These are phyloP conservation scores for Claviceps humidiphila DNA, from an alignment of 2,329 filamentous ascomycete species.

Conservation along the genomic window DNA sequence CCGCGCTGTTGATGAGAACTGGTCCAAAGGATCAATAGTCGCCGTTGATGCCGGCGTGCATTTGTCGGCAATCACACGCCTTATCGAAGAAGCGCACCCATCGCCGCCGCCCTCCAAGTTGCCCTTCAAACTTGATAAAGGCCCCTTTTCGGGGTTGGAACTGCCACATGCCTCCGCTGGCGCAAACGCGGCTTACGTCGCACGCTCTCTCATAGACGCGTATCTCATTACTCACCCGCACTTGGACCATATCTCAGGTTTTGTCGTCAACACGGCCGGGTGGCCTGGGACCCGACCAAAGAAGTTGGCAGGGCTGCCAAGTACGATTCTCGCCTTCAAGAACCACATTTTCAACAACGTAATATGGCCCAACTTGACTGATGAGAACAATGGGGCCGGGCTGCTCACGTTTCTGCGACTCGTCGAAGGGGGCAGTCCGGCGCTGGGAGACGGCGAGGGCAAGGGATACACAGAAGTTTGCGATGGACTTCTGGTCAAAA, in stretches of 20 bases:
- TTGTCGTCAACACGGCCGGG: constrained; percentile 86
- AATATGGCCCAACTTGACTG: constrained; percentile 94
- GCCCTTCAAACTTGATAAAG: constrained; percentile 45
- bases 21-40: constrained; percentile 70
- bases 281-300: constrained; percentile 73
- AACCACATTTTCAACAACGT: constrained; percentile 94
- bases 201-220: constrained; percentile 67
- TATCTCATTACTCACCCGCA: constrained; percentile 96
- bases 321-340: constrained; percentile 86
- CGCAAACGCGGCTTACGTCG: constrained; percentile 71
- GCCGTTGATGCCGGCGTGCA: constrained; percentile 93
- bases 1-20: constrained; percentile 63
- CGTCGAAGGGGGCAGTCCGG: constrained; percentile 75
- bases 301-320: constrained; percentile 70
- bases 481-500: constrained; percentile 78
- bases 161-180: constrained; percentile 52
- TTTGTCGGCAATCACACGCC: constrained; percentile 68
- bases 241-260: constrained; percentile 81
- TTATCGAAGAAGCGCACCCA: constrained; percentile 49
- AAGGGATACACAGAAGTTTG: constrained; percentile 80
- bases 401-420: constrained; percentile 82
- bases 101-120: constrained; percentile 14
- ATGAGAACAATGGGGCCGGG: constrained; percentile 89
- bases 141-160: constrained; percentile 69
- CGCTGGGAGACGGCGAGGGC: constrained; percentile 65